Conservation (phyloP, 148 eudicot species). For the Hydrangea macrophylla region DNA sequence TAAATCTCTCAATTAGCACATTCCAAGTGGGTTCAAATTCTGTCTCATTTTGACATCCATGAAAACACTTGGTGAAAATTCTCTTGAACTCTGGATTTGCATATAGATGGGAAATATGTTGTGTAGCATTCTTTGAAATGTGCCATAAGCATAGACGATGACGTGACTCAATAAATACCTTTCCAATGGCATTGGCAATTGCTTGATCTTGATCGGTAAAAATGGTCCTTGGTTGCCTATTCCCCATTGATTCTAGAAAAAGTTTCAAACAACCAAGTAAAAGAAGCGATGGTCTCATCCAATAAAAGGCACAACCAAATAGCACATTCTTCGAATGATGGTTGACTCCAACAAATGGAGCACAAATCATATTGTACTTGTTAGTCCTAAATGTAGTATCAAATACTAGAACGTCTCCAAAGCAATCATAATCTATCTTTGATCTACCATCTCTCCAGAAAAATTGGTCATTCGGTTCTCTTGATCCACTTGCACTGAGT, state of each 20-base stretch:
- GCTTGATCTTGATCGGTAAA: neutral
- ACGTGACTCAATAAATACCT: neutral
- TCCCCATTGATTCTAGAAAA: neutral
- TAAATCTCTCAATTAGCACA: no score
- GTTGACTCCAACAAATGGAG: no score
- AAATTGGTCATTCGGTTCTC: neutral
- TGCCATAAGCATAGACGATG: neutral
- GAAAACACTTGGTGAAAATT: no score
- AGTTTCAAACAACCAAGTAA: neutral
- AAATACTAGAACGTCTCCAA: neutral
- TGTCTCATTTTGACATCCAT: no score
- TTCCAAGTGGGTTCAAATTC: no score
- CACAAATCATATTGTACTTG: no score
- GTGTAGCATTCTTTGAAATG: neutral
- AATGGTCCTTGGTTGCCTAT: neutral
- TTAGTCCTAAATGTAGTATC: neutral
- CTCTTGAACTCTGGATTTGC: no score
- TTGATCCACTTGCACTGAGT: no score
- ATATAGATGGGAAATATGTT: neutral
- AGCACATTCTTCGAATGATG: neutral
- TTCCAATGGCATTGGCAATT: neutral
- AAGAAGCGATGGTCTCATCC: neutral
- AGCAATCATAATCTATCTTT: no score
- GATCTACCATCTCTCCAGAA: neutral
- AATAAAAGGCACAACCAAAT: neutral